phyloP scores from a whole-genome alignment of 2,329 filamentous ascomycete genomes.

The Arthroderma uncinatum region DNA sequence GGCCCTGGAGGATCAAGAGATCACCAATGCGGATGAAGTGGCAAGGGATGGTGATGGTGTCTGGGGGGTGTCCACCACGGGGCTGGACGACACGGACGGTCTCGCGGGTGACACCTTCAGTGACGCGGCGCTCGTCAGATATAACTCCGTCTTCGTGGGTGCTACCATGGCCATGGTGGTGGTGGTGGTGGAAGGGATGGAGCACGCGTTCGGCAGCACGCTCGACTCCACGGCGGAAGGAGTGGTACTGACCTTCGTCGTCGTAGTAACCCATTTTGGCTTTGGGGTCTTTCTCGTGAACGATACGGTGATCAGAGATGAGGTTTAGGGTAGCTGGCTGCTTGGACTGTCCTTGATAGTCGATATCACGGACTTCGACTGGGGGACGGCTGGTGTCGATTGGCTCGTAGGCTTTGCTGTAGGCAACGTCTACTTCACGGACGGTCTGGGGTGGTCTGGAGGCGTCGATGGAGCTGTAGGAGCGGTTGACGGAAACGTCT shows the following conservation, averaged over 20 bases:
- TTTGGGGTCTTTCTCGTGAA: constrained; percentile 42
- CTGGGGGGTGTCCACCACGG: constrained; percentile 44
- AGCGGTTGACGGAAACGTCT: constrained; percentile 20
- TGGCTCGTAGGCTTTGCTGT: constrained; percentile 17
- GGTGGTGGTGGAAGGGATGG: constrained; percentile 49
- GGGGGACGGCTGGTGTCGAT: constrained; percentile 12
- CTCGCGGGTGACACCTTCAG: constrained; percentile 33
- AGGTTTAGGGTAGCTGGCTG: constrained; percentile 29
- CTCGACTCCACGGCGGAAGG: constrained; percentile 59
- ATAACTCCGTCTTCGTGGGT: constrained; percentile 26
- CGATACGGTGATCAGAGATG: constrained; percentile 17
- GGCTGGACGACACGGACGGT: constrained; percentile 42
- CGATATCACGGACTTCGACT: constrained; percentile 17
- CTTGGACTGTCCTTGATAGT: constrained; percentile 24
- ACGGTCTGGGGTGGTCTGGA: constrained; percentile 3
- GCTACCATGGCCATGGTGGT: constrained; percentile 25
- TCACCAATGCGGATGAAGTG: constrained; percentile 99
- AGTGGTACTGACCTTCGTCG: constrained; percentile 66
- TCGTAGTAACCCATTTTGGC: constrained; percentile 71
- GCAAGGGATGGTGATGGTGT: constrained; percentile 96
- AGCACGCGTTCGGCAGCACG: constrained; percentile 54
- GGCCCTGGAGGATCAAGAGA: constrained; percentile 96
- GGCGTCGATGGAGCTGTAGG: constrained; percentile 12
- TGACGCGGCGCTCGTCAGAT: constrained; percentile 36
- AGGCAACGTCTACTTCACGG: constrained; percentile 22